Evolutionary conservation across 1,284 basidiomycete species (phyloP), one percentile per base, ranked within the genome.

Genomic region (Puccinia polysora): DNA sequence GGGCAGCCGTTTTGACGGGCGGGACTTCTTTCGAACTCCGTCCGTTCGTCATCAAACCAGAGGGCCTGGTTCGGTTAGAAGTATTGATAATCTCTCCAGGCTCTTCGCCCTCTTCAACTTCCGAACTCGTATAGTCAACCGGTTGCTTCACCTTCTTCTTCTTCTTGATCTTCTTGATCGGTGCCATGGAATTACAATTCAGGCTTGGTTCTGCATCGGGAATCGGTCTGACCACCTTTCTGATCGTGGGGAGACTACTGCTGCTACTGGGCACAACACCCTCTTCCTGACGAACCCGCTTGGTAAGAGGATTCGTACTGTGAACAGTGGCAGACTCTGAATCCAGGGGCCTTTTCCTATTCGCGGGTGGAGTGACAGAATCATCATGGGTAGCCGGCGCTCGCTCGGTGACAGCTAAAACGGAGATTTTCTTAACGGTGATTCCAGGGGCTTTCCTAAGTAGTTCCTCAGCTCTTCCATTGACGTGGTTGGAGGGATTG

Each of bases 41-140:
- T n/a, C n/a, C n/a, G n/a, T n/a, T n/a, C n/a, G n/a, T n/a, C n/a
- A n/a, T n/a, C n/a, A n/a, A n/a, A 45, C 40, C 2, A 30, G 60
- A 18, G 4, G 47, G 30, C 12, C 49, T 45, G 38, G 4, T 52
- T 49, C 32, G 15, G 32, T 28, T 52, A 15, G 62, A 65, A 20
- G 14, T 49, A n/a, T 20, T 49, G 6, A 65, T 47, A 15, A 65
- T 36, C 30, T 65, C 62, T 0, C 49, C 62, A n/a, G 49, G 47
- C 18, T 65, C 62, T 25, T 65, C 67, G 20, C 55, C 55, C 15
- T 50, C 67, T 49, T 70, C 67, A 12, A 59, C 67, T 52, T 70
- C 67, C 25, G 67, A 70, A 40, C 67, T 70, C 0, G 67, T 70
- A 23, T 59, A 70, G 40, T 70, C 67, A 1, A 70, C 23, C 10